Evolutionary conservation across 2,329 filamentous ascomycete species (phyloP), one percentile per base, ranked within the genome.

Genomic region (Penicillium palitans): DNA sequence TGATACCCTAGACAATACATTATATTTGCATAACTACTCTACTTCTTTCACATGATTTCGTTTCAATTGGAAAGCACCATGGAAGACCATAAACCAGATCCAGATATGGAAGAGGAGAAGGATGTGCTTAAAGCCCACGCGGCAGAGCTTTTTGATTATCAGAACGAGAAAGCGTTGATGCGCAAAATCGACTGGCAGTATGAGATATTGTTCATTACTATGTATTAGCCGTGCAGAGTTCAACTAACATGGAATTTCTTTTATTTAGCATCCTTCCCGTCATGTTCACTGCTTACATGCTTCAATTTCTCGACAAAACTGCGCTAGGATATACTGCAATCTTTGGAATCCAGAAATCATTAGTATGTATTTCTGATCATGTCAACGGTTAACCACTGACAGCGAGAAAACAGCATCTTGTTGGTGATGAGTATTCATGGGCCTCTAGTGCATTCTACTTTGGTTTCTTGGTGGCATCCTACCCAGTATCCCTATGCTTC

Each of bases 361-460:
- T 46, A 15, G 44, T 46, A 46, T 19, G 3, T 46, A 46, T 46
- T 31, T n/a, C 17, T n/a, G 19, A 46, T 12, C 9, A n/a, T 19
- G 8, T 13, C 17, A 17, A 19, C 29, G 25, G 13, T 19, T 27
- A 29, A 5, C 10, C 7, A 19, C 25, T 46, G 25, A 46, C 25
- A 9, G 24, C 15, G 17, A 19, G 24, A 42, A 21, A 25, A 25
- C 80, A 72, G 17, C 69, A 83, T 53, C 72, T 85, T 6, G 62
- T 74, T 8, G 79, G 78, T 12, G 75, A 82, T 57, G 74, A 84
- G 53, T 85, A 83, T 63, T 78, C 78, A 13, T 84, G 82, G 82
- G 60, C 71, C 59, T 76, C 76, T 19, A 81, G 79, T 13, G 81
- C 83, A 53, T 83, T 83, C 68, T 83, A 82, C 63, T 79, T 83